Evolutionary conservation across 495 filamentous ascomycete species (phyloP).

Genomic region (Aspergillus cristatus): DNA sequence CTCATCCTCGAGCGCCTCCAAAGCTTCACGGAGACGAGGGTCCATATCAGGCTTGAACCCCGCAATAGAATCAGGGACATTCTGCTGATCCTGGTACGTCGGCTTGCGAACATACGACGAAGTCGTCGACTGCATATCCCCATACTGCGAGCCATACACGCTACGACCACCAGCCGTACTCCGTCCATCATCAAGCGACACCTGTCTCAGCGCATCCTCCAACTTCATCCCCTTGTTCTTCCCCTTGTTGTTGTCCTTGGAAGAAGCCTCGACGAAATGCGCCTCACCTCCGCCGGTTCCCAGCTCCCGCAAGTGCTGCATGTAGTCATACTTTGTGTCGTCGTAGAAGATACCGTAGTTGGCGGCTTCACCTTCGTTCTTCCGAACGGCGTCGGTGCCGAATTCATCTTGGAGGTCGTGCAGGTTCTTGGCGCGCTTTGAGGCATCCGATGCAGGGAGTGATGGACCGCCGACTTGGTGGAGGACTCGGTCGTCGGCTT

Average conservation of each 20-base stretch:
- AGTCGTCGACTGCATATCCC: constrained; percentile 35
- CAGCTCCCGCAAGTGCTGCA: constrained; percentile 95
- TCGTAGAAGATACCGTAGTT: constrained; percentile 83
- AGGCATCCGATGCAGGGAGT: constrained; percentile 14
- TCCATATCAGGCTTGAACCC: constrained; percentile 99
- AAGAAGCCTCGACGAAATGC: constrained; percentile 66
- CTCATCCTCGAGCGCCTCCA: constrained; percentile 94
- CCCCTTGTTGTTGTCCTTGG: constrained; percentile 49
- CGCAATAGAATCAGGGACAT: constrained; percentile 79
- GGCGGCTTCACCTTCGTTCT: constrained; percentile 93
- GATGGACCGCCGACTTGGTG: constrained; percentile 36
- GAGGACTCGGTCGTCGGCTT: constrained; percentile 75
- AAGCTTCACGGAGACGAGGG: constrained; percentile 77
- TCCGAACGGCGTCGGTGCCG: constrained; percentile 54
- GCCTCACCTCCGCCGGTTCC: constrained; percentile 51
- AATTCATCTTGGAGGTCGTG: constrained; percentile 73
- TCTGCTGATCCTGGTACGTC: constrained; percentile 89
- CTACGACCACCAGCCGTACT: constrained; percentile 37
- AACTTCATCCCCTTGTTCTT: constrained; percentile 64
- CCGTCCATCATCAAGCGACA: constrained; percentile 48
- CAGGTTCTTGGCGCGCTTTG: constrained; percentile 47
- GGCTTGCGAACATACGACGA: constrained; percentile 60
- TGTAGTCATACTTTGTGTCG: constrained; percentile 94
- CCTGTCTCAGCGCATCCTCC: constrained; percentile 68
- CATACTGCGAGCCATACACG: constrained; percentile 24